Base-by-base conservation (phyloP, 2,329 filamentous ascomycete genomes). In the Hypoxylon sp. region DNA sequence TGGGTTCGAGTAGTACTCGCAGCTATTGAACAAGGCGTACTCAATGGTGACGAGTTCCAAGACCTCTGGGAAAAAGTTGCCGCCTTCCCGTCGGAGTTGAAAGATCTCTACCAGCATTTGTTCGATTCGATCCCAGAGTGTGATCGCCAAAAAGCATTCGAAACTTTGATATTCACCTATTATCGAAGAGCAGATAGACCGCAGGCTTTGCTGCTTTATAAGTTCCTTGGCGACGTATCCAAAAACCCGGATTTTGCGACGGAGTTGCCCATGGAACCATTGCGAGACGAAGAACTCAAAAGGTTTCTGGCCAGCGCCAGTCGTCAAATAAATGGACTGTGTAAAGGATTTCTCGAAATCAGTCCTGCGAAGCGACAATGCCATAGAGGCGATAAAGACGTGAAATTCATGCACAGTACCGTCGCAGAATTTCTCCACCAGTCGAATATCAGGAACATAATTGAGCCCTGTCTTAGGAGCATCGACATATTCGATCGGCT, bases 381-480 rank as follows among this genome's bases (percentile, higher is more conserved):
- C 0, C 29, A 39, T 29, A 11, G 0, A 44, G 62, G 50, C 0
- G 60, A 65, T 21, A 37, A 57, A 27, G 47, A 50, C 11, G 67
- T 72, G 17, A 64, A 19, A 37, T 64, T 56, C 53, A 72, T 70
- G 70, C 67, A 72, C 52, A 50, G 46, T 10, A 71, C 68, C 8
- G 68, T 53, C 2, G 24, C 11, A 6, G 62, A 65, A 47, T 64
- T 68, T 42, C 32, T 70, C n/a, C 0, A 3, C 2, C 57, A 69
- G 55, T 10, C 31, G 19, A 53, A 62, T 27, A 27, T 54, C 35
- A 56, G 15, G 11, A 11, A 39, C 3, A 51, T 21, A 10, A 52
- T 68, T 6, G 31, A 65, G 15, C 6, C 54, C 10, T 29, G 57
- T 7, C 17, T 67, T 11, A 35, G 37, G 1, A 15, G 48, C 17